phyloP scores from a whole-genome alignment of 345 rosid genomes.

The Toxicodendron radicans region DNA sequence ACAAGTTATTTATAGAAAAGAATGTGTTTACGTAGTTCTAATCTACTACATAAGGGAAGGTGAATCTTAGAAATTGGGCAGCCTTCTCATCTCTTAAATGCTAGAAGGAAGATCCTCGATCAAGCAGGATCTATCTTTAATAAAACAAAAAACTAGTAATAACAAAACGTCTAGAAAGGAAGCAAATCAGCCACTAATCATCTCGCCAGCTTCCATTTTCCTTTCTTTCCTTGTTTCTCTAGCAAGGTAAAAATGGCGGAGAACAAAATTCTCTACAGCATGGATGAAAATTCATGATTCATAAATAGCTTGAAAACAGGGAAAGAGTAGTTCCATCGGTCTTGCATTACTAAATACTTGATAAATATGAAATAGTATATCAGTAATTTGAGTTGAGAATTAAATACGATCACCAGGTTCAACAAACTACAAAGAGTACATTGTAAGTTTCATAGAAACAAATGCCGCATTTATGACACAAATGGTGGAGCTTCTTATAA shows the following conservation, averaged over 20 bases:
- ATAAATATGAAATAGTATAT: background rate
- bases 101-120: background rate
- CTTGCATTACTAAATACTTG: background rate
- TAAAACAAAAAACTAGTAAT: background rate
- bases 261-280: background rate
- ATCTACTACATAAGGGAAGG: background rate
- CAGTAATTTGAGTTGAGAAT: background rate
- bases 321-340: background rate
- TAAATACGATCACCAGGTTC: background rate
- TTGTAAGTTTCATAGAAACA: background rate
- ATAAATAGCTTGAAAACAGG: background rate
- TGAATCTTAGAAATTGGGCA: background rate
- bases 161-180: conserved; percentile 1
- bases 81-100: background rate
- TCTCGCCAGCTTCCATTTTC: no score
- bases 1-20: background rate
- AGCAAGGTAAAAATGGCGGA: background rate
- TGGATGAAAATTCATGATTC: background rate
- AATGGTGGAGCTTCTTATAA: background rate
- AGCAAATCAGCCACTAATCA: background rate
- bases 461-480: background rate
- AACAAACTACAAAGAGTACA: background rate
- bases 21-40: background rate
- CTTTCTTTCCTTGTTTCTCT: background rate
- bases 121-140: background rate